Evolutionary conservation across 1,284 basidiomycete species (phyloP), one percentile per base, ranked within the genome.

Genomic region (Pterulicium gracile): DNA sequence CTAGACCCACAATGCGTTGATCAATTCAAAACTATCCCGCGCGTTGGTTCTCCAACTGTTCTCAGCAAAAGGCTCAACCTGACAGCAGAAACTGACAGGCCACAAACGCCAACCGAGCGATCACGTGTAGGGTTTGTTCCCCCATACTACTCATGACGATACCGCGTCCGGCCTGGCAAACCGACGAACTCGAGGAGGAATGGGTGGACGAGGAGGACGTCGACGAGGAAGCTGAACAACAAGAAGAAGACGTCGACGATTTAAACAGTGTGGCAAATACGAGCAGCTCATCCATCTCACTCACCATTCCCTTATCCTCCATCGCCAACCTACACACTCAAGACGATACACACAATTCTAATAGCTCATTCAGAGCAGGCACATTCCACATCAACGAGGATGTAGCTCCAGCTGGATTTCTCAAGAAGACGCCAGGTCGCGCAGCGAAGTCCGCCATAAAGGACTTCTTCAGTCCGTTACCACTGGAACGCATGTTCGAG

Each of bases 401-500:
- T 52, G 64, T 78, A 24, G 72, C 72, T 2, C 61, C 66, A 39
- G 64, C 63, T n/a, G 72, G 75, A 1, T 55, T 84, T 44, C 60
- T 81, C 21, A 5, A 13, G n/a, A 79, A 77, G 58, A 81, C 81
- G 2, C 80, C 82, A 19, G 78, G 77, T 4, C 63, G 64, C 50
- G 70, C 64, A 55, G 82, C 73, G 67, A 86, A 78, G 56, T 67
- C 67, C 19, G 56, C 66, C 23, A 72, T 82, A 39, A 91, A 86
- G 62, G 81, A 88, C 59, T 79, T 94, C 56, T 94, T 94, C 63
- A 87, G 80, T 45, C 88, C 88, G 0, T 62, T 91, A 47, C 80
- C 84, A 3, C 70, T 94, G 7, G 90, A 94, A 62, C 74, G 74
- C 46, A 89, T 94, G 87, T 94, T 94, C 55, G 85, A 92, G 52